Evolutionary conservation across 768 basidiomycete genomes (phyloP).

Genomic region (Neoboletus brunneissimus): DNA sequence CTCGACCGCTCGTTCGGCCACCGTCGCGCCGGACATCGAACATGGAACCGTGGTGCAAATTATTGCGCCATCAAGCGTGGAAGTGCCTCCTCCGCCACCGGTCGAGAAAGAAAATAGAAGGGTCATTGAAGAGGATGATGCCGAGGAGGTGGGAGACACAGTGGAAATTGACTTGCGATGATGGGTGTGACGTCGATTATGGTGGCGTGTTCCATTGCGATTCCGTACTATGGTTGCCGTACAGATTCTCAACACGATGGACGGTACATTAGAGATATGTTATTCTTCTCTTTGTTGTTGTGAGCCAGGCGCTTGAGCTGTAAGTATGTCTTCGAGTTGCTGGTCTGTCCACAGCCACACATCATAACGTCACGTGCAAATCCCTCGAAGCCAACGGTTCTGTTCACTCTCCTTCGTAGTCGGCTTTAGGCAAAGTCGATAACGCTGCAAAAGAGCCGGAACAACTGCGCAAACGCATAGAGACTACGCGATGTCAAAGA

Average conservation of each 20-base stretch:
- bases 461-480: background rate
- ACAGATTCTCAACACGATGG: background rate
- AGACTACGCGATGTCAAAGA: constrained; percentile 55
- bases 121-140: constrained; percentile 48
- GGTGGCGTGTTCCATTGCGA: background rate
- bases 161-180: constrained; percentile 64
- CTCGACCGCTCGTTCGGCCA: constrained; percentile 9
- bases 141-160: constrained; percentile 74
- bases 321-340: background rate
- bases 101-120: constrained; percentile 64
- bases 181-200: constrained; percentile 7
- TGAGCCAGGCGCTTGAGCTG: background rate
- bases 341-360: constrained; percentile 1
- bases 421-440: background rate
- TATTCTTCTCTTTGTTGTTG: constrained; percentile 1
- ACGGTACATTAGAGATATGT: constrained; percentile 9
- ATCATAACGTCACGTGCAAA: constrained; percentile 15
- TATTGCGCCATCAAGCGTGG: constrained; percentile 61
- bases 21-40: constrained; percentile 6
- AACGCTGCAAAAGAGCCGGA: background rate
- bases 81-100: constrained; percentile 78
- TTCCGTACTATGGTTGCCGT: background rate
- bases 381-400: too few species aligned
- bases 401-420: background rate
- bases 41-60: constrained; percentile 28